Evolutionary conservation across 164 flowering plant species (phyloP), one percentile per base, ranked within the genome.

Genomic region (Cinnamomum micranthum): DNA sequence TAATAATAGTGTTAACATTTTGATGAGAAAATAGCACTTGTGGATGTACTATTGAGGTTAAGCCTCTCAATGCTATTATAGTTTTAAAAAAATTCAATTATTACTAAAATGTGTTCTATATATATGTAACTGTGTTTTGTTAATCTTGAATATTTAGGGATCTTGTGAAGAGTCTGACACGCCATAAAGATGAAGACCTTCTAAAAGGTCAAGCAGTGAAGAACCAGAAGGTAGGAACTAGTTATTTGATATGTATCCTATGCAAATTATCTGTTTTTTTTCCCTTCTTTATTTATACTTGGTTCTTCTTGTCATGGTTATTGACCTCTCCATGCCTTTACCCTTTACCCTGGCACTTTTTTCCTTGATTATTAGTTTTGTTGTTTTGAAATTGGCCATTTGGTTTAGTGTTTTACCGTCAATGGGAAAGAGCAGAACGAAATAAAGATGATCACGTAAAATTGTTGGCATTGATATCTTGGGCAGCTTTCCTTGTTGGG

Each of bases 201-300:
- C 84, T 81, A 6, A 95, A 93, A 82, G 99, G 97, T 79, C 91
- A 92, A 82, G 94, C 99, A 23, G 93, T 95, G 71, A 93, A 88
- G 83, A 95, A 89, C 78, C 99, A 95, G 73, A 88, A 84, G 97
- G 97, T 93, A 80, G 72, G 75, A 47, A 69, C 28, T 69, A 19
- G 35, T 33, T 28, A 67, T 67, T 52, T 69, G 71, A 20, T 69
- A 47, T n/a, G 5, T 24, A 47, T 47, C 47, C 24, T 35, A 11
- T 47, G 22, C 69, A 67, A 33, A n/a, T 67, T n/a, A 67, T 69
- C 71, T 67, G 17, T 11, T 67, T 31, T 31, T 31, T 67, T 9
- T 0, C 11, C 10, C 10, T 0, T 69, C 28, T 69, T 67, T n/a
- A 41, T 31, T 19, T 33, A 2, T 14, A 14, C 5, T 27, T 65